phyloP scores from a whole-genome alignment of 805 yeast species.

The Novakomyces olei region DNA sequence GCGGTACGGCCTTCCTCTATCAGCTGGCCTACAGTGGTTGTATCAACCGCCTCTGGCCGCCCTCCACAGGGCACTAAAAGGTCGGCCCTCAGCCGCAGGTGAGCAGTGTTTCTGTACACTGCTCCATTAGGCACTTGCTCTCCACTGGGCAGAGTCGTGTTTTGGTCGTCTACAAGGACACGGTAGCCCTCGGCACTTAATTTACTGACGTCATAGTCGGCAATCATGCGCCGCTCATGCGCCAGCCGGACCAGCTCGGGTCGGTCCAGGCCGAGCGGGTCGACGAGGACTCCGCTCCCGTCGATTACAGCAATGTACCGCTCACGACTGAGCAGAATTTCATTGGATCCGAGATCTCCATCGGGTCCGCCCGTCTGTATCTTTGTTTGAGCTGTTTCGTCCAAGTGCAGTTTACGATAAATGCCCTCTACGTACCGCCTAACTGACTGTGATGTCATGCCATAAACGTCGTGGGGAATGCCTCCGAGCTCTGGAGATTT shows the following conservation, averaged over 20 bases:
- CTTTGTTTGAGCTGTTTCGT: constrained; percentile 40
- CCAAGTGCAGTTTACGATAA: constrained; percentile 51
- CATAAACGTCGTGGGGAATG: constrained; percentile 93
- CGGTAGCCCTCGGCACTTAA: constrained; percentile 58
- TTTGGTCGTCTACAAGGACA: constrained; percentile 67
- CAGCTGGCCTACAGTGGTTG: constrained; percentile 51
- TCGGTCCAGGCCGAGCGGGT: constrained; percentile 73
- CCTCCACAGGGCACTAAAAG: constrained; percentile 98
- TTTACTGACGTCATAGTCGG: constrained; percentile 40
- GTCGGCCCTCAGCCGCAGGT: constrained; percentile 40
- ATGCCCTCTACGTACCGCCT: constrained; percentile 76
- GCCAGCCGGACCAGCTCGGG: constrained; percentile 63
- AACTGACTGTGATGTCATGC: constrained; percentile 91
- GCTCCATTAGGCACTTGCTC: constrained; percentile 58
- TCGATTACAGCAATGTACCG: constrained; percentile 73
- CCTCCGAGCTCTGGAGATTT: constrained; percentile 84
- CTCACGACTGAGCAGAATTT: constrained; percentile 72
- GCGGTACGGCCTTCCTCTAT: constrained; percentile 56
- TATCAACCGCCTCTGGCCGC: constrained; percentile 86
- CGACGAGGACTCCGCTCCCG: constrained; percentile 88
- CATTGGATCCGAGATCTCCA: constrained; percentile 93
- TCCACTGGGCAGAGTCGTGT: constrained; percentile 59
- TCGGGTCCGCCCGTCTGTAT: constrained; percentile 98
- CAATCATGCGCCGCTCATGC: constrained; percentile 48
- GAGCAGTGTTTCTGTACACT: constrained; percentile 76